phyloP scores from a whole-genome alignment of 768 basidiomycete genomes.

The Macrocybe gigantea region DNA sequence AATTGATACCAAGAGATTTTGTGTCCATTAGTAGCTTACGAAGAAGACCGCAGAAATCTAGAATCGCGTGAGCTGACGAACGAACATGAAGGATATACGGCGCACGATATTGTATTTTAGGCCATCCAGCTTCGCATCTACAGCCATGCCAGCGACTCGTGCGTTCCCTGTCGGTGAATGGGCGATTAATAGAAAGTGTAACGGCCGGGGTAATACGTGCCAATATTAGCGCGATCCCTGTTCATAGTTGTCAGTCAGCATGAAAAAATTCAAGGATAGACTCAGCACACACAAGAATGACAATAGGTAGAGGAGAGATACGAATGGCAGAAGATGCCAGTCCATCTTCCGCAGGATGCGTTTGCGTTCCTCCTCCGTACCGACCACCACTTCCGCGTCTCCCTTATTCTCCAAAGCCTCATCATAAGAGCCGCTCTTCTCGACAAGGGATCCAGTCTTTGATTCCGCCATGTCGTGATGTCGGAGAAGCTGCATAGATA shows the following conservation, averaged over 20 bases:
- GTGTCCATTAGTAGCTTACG: constrained; percentile 10
- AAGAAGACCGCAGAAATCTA: constrained; percentile 31
- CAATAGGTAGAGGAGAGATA: constrained; percentile 38
- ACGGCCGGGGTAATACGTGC: constrained; percentile 7
- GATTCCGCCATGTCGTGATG: too few relatives aligned
- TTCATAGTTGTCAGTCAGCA: not conserved
- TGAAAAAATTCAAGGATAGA: not conserved
- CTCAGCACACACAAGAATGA: constrained; percentile 37
- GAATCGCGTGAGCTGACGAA: not conserved
- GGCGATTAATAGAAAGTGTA: not conserved
- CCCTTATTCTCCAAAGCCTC: constrained; percentile 2
- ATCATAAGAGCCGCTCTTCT: constrained; percentile 5
- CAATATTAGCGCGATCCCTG: constrained; percentile 31
- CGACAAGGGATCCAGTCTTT: not conserved
- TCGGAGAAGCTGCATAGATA: too few relatives aligned
- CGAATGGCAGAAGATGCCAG: constrained; percentile 36
- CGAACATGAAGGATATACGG: not conserved
- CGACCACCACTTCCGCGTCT: not conserved
- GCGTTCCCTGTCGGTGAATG: constrained; percentile 18
- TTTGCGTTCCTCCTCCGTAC: constrained; percentile 17
- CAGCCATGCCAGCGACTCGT: constrained; percentile 26
- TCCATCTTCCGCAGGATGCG: constrained; percentile 36
- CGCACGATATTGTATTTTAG: constrained; percentile 29
- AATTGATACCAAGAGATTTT: not conserved
- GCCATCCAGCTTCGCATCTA: constrained; percentile 21